These are phyloP conservation scores for Scheffersomyces stambukii DNA, from an alignment of 1,139 yeast species.

Conservation along the genomic window DNA sequence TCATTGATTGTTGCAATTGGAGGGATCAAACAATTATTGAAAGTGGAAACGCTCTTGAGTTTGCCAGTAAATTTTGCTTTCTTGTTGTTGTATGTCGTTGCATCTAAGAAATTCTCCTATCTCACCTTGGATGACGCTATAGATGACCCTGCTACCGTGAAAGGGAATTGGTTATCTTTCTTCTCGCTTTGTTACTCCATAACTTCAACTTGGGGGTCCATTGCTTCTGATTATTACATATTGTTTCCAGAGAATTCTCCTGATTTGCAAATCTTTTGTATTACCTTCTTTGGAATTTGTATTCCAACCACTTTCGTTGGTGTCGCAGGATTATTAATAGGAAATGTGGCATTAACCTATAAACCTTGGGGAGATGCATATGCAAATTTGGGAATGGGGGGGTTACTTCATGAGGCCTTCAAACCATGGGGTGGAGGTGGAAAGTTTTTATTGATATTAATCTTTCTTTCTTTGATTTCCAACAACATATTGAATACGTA, in stretches of 20 bases:
- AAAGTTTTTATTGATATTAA: constrained; percentile 63
- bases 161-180: constrained; percentile 70
- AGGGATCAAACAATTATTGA: constrained; percentile 68
- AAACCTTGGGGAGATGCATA: constrained; percentile 60
- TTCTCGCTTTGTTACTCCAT: constrained; percentile 74
- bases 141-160: constrained; percentile 35
- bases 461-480: constrained; percentile 71
- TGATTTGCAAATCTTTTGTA: constrained; percentile 47
- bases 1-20: constrained; percentile 67
- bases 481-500: constrained; percentile 75
- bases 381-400: constrained; percentile 68
- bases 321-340: constrained; percentile 65
- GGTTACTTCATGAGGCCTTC: constrained; percentile 64
- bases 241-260: constrained; percentile 75
- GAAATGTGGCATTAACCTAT: constrained; percentile 63
- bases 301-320: constrained; percentile 80
- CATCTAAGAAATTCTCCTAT: constrained; percentile 50
- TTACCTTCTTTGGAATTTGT: constrained; percentile 67
- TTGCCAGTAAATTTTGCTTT: constrained; percentile 70
- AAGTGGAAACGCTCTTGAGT: constrained; percentile 65
- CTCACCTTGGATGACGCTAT: constrained; percentile 35
- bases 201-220: constrained; percentile 88
- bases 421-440: constrained; percentile 79
- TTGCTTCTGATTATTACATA: constrained; percentile 81
- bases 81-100: constrained; percentile 62